Base-by-base conservation (phyloP, 139 green algal species). In the Limnomonas spitsbergensis region DNA sequence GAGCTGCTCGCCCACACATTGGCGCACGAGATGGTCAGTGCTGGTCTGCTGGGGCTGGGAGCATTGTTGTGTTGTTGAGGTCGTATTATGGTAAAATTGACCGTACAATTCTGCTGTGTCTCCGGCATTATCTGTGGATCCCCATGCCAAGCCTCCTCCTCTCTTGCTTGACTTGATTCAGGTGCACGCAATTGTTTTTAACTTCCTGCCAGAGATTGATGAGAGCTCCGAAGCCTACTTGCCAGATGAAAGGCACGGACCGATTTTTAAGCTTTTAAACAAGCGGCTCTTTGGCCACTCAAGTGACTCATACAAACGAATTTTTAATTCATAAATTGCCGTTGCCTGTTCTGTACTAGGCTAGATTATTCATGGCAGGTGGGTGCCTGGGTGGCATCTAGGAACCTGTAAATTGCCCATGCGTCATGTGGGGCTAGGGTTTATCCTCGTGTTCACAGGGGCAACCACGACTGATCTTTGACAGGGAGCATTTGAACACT, bases 211-310 rank as follows among this genome's bases (percentile, higher is more conserved):
- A 32, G 66, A 38, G 4, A 81, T 81, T 4, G 76, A 81, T 31
- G 32, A 38, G 2, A 1, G 7, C 31, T 81, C 76, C 1, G 2
- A 39, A 38, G 76, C 76, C 29, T 81, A 81, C 35, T 40, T 81
- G 2, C 76, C 76, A 36, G 76, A 70, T 37, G n/a, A 76, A 3
- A 38, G 66, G 3, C 76, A 81, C 69, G 76, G 76, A 4, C 76
- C 76, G 24, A 81, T 81, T n/a, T 81, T 81, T 40, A 81, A 69
- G 76, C 40, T 81, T 14, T 31, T 81, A 29, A 81, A 81, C 36
- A 76, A 76, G 32, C 29, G 40, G 2, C 32, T 81, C 31, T 81
- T 81, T 69, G 76, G 76, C 24, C 76, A 81, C 35, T 38, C 66
- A 26, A 71, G 27, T 32, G 56, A 80, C 38, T 47, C 26, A 3